Evolutionary conservation across 116 monocot species (phyloP).

Genomic region (Iris pallida): DNA sequence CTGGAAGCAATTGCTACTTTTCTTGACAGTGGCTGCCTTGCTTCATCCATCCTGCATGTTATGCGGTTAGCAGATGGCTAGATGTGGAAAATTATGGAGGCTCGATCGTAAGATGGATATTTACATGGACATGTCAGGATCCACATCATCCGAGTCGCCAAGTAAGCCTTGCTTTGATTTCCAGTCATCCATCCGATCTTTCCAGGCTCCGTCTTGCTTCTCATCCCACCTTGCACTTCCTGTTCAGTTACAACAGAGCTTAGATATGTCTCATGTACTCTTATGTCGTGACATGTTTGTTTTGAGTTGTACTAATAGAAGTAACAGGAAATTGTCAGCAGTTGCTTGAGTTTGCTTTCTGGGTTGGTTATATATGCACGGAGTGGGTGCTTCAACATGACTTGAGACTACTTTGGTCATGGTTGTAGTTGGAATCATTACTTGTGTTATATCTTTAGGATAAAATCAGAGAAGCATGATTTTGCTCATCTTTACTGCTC

Average conservation of each 20-base stretch:
- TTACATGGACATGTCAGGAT: slow-evolving; percentile 76
- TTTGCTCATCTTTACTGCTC: too few relatives aligned
- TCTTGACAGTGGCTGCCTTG: slow-evolving; percentile 86
- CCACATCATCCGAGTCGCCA: slow-evolving; percentile 57
- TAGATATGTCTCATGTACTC: background rate
- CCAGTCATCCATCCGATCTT: slow-evolving; percentile 87
- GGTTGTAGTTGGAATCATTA: too few relatives aligned
- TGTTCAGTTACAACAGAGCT: slow-evolving; percentile 11
- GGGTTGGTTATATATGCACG: too few relatives aligned
- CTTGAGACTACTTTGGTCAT: too few relatives aligned
- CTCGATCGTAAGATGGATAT: background rate
- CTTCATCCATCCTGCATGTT: slow-evolving; percentile 68
- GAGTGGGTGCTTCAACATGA: too few relatives aligned
- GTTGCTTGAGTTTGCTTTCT: too few relatives aligned
- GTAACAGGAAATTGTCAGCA: too few relatives aligned
- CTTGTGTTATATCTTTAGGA: too few relatives aligned
- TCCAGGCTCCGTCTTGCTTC: slow-evolving; percentile 63
- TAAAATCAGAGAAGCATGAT: too few relatives aligned
- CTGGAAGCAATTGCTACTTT: slow-evolving; percentile 95
- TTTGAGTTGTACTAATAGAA: too few relatives aligned
- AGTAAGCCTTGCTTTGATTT: slow-evolving; percentile 68
- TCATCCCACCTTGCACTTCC: slow-evolving; percentile 74
- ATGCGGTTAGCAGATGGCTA: background rate
- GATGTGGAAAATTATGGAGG: background rate
- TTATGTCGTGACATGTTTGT: too few relatives aligned